A percentile compares a stretch with the other conserved stretches of the same genome.
Conservation (phyloP, 805 yeast species). For the Candida oleophila region DNA sequence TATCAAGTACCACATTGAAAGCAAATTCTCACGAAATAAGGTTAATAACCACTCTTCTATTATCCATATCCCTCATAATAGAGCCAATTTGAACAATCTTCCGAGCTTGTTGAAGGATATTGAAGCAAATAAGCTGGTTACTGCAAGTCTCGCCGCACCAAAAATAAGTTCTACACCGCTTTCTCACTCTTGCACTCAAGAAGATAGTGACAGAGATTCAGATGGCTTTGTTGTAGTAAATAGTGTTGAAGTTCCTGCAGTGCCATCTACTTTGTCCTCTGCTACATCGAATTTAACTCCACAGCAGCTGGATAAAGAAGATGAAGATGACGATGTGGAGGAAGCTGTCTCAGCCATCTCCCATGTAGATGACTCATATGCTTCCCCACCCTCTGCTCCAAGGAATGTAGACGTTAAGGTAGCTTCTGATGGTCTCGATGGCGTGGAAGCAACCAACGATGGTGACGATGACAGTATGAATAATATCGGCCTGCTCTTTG, state of each 20-base stretch:
- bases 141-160: background rate
- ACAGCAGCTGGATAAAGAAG: slow-evolving; percentile 20
- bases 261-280: background rate
- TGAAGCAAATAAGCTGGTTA: background rate
- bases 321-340: slow-evolving; percentile 30
- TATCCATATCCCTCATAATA: slow-evolving; percentile 48
- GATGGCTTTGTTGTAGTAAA: slow-evolving; percentile 22
- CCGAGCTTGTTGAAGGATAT: slow-evolving; percentile 24
- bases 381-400: background rate
- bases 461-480: slow-evolving; percentile 1
- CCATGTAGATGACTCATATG: background rate
- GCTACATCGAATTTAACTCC: slow-evolving; percentile 2
- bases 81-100: slow-evolving; percentile 39
- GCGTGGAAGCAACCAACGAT: background rate
- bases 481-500: slow-evolving; percentile 7
- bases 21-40: slow-evolving; percentile 14
- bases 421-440: background rate
- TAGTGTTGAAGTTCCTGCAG: slow-evolving; percentile 1
- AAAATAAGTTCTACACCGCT: background rate
- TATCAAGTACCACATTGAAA: slow-evolving; percentile 39
- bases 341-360: slow-evolving; percentile 9
- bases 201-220: background rate
- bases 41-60: slow-evolving; percentile 12
- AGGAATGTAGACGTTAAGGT: background rate
- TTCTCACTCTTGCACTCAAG: background rate